These are phyloP conservation scores for Zanthoxylum bungeanum DNA, from an alignment of 345 rosid genomes.

Conservation along the genomic window DNA sequence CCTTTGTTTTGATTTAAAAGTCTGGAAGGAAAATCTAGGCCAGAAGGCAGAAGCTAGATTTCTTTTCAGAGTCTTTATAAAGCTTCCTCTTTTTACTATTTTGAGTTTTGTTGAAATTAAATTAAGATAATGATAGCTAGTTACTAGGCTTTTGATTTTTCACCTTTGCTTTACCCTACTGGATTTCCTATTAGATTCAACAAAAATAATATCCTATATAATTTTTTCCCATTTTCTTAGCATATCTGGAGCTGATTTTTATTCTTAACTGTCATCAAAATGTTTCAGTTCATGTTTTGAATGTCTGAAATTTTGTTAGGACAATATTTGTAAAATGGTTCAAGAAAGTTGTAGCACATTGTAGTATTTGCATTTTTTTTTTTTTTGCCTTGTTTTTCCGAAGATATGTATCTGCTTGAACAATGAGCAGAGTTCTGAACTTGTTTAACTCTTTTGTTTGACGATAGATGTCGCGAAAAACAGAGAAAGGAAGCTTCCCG, in stretches of 20 bases:
- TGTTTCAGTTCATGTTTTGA: neutral
- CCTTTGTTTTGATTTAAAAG: neutral
- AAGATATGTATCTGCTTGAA: neutral
- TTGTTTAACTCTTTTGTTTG: neutral
- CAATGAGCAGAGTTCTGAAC: neutral
- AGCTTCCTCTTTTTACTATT: neutral
- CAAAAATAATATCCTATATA: too few relatives aligned
- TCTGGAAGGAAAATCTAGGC: neutral
- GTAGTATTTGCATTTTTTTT: neutral
- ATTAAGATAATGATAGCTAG: conserved; percentile 18
- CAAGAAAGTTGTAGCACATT: too few relatives aligned
- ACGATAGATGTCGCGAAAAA: conserved; percentile 81
- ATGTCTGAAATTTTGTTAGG: neutral
- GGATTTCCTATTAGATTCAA: neutral
- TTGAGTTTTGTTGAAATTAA: neutral
- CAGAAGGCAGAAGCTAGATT: neutral
- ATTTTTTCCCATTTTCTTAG: neutral
- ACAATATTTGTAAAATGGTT: too few relatives aligned
- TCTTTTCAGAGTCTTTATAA: neutral
- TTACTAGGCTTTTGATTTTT: neutral
- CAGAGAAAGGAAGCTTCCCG: conserved; percentile 95
- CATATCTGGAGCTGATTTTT: neutral
- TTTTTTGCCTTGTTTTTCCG: neutral
- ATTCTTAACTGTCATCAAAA: neutral
- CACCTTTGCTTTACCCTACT: neutral